Evolutionary conservation across 306 rosid genomes (phyloP), one percentile per base, ranked within the genome.

Genomic region (Inga oerstediana): DNA sequence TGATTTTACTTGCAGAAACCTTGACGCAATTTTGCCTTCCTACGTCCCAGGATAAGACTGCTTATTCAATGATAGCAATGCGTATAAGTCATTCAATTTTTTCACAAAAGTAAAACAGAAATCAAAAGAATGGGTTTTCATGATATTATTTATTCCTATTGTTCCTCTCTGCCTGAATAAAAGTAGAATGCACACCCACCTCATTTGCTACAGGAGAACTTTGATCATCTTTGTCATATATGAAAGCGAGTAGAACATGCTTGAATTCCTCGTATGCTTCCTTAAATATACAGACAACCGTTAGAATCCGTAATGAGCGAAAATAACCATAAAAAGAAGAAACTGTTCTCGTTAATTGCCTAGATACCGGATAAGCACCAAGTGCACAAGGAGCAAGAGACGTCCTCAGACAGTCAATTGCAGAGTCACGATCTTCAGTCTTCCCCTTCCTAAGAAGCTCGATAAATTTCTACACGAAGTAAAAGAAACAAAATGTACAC

Each of bases 241-340:
- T 90, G 85, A 97, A 91, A 43, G 99, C 97, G 62, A 97, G 99
- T 52, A 97, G 88, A 69, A 97, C 94, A 76, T 97, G 99, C 91
- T 97, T 97, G 91, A 97, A 97, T 86, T 97, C 99, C 95, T 90
- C 98, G 45, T 97, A 97, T 78, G 99, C 99, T 91, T 97, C 99
- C 99, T 97, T 91, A 79, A 92, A 88, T 86, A 84, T 79, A 87
- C 70, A 82, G 58, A 77, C 79, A 79, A 89, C 84, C 48, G 67
- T 87, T 87, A 92, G 79, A 82, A 86, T 66, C 74, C 58, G 39
- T 59, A n/a, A 16, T 49, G 10, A 46, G 68, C 12, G 71, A 46
- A 80, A 51, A 75, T 24, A 76, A 22, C 45, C 59, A 67, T 43
- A 8, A 32, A 79, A 86, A 1, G 24, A 58, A 8, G 11, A 67